phyloP scores from a whole-genome alignment of 1,284 basidiomycete genomes.

The Butyriboletus appendiculatus region DNA sequence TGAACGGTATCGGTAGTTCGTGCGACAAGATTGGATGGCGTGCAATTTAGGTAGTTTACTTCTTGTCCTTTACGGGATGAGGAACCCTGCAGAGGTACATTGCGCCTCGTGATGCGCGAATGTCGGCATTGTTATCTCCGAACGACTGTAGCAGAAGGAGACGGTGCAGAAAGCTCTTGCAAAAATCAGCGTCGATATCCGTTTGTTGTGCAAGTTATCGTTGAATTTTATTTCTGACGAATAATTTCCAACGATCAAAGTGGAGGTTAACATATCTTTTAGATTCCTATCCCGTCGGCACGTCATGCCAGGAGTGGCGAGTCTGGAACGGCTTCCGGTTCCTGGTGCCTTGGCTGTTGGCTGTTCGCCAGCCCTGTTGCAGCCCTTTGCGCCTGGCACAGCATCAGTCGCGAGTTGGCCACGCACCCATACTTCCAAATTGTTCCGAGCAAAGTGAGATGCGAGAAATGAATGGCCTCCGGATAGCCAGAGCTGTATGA shows the following conservation, averaged over 20 bases:
- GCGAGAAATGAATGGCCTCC: background rate
- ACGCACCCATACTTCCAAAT: conserved; percentile 9
- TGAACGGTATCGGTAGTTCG: background rate
- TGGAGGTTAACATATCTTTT: no score
- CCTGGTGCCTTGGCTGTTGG: conserved; percentile 28
- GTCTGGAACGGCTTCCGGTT: conserved; percentile 2
- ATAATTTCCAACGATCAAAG: no score
- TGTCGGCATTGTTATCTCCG: conserved; percentile 16
- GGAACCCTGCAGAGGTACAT: conserved; percentile 13
- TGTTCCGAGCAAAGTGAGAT: background rate
- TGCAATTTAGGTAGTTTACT: background rate
- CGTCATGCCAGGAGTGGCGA: no score
- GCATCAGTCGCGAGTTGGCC: conserved; percentile 14
- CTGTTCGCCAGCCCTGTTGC: conserved; percentile 17
- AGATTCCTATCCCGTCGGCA: background rate
- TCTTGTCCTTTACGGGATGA: background rate
- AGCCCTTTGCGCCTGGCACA: background rate
- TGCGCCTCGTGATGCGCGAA: conserved; percentile 15
- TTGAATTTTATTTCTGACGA: no score
- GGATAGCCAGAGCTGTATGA: background rate
- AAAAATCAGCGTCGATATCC: background rate
- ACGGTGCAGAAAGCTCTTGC: conserved; percentile 11
- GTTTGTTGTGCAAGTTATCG: background rate
- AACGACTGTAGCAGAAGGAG: background rate
- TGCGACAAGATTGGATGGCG: background rate